These are phyloP conservation scores for Solanum arcanum DNA, from an alignment of 257 asterid species.

Conservation along the genomic window DNA sequence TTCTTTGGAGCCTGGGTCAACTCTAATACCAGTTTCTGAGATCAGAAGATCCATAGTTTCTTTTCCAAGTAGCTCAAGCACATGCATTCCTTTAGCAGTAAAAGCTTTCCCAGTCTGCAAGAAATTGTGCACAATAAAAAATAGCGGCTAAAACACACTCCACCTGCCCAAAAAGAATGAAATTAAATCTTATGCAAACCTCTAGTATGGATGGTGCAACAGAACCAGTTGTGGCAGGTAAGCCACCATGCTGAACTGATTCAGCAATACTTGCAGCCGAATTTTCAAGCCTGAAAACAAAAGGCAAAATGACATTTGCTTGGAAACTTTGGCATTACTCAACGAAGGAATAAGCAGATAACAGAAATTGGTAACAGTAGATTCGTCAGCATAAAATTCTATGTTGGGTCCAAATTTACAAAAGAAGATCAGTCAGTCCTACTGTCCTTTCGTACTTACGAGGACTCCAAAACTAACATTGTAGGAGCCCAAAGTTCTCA, in stretches of 20 bases:
- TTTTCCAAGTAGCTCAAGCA: conserved; percentile 90
- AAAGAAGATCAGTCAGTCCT: neutral
- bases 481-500: neutral
- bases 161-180: neutral
- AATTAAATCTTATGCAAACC: conserved; percentile 28
- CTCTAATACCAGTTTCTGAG: conserved; percentile 74
- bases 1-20: conserved; percentile 24
- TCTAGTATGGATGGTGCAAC: conserved; percentile 71
- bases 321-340: neutral
- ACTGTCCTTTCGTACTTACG: neutral
- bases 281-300: conserved; percentile 59
- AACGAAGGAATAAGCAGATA: neutral
- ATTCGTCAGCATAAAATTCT: neutral
- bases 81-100: conserved; percentile 84
- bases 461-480: neutral
- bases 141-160: neutral
- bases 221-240: conserved; percentile 45
- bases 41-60: conserved; percentile 92
- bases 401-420: neutral
- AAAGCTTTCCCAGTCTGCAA: conserved; percentile 79
- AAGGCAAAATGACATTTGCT: neutral
- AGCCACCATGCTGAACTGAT: conserved; percentile 65
- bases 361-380: neutral
- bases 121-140: conserved; percentile 2
- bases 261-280: conserved; percentile 66